Conservation (phyloP, 2,329 filamentous ascomycete genomes). For the Pseudocercospora fijiensis region DNA sequence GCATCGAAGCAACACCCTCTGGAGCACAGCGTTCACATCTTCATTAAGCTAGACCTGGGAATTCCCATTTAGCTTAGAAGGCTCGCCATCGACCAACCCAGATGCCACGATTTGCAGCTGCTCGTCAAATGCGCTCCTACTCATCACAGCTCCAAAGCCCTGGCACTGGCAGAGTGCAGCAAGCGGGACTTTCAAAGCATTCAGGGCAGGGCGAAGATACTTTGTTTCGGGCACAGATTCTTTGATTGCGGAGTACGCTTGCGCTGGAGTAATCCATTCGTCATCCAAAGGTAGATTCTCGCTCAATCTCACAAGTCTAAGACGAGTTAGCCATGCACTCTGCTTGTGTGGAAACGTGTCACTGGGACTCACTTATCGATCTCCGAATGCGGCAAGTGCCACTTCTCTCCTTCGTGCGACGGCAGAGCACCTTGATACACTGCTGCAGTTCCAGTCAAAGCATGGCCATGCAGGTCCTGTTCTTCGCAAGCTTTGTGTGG, state of each 20-base stretch:
- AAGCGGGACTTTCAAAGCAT: slow-evolving; percentile 24
- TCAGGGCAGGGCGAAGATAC: slow-evolving; percentile 21
- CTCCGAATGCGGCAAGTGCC: slow-evolving; percentile 30
- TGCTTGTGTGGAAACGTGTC: neutral
- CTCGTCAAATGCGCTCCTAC: slow-evolving; percentile 17
- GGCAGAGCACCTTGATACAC: slow-evolving; percentile 24
- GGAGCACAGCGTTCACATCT: neutral
- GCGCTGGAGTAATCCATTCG: slow-evolving; percentile 28
- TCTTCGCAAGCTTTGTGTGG: neutral
- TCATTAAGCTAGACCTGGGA: neutral
- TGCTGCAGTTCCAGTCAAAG: slow-evolving; percentile 22
- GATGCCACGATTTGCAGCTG: slow-evolving; percentile 15
- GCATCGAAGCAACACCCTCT: neutral
- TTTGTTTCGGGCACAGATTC: slow-evolving; percentile 16
- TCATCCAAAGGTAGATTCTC: slow-evolving; percentile 26
- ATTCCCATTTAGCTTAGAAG: neutral
- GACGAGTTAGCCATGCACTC: neutral
- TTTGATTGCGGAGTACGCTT: slow-evolving; percentile 26
- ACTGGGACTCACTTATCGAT: slow-evolving; percentile 23
- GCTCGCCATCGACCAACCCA: neutral
- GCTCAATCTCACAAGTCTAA: slow-evolving; percentile 27
- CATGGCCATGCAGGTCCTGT: slow-evolving; percentile 20
- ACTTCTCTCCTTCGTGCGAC: slow-evolving; percentile 10
- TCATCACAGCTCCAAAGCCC: slow-evolving; percentile 28
- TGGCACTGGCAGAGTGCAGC: slow-evolving; percentile 19